A percentile compares a stretch with the other conserved stretches of the same genome.
Evolutionary conservation across 805 yeast species (phyloP).

Genomic region (Lipomyces yamanashiensis): DNA sequence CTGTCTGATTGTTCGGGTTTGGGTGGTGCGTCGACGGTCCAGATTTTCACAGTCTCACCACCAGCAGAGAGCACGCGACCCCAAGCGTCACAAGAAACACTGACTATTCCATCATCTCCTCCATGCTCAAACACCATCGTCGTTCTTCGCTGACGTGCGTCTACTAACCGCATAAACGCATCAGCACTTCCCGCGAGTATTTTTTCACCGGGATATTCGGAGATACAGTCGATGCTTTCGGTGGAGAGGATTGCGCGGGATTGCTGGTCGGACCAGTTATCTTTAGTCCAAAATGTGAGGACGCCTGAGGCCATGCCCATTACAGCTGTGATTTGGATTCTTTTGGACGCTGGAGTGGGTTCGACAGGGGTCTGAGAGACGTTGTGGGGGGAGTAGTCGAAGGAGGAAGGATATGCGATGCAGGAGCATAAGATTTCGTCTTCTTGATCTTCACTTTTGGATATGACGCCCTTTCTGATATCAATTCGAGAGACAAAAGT

Average conservation of each 20-base stretch:
- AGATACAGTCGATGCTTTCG: conserved; percentile 72
- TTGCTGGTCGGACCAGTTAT: conserved; percentile 67
- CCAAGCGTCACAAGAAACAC: conserved; percentile 77
- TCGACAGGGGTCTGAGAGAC: neutral
- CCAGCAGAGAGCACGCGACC: conserved; percentile 83
- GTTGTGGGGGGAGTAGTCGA: conserved; percentile 27
- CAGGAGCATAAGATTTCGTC: conserved; percentile 85
- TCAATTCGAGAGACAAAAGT: conserved; percentile 82
- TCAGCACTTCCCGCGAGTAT: conserved; percentile 65
- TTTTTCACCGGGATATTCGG: conserved; percentile 49
- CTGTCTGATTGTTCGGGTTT: conserved; percentile 3
- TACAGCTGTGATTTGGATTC: conserved; percentile 51
- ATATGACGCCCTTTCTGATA: conserved; percentile 67
- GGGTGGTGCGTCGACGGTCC: conserved; percentile 52
- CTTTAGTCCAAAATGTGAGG: conserved; percentile 82
- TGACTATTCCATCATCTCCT: conserved; percentile 70
- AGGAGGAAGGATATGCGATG: conserved; percentile 47
- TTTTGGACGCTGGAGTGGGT: neutral
- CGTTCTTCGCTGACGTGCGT: conserved; percentile 65
- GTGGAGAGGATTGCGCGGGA: conserved; percentile 71
- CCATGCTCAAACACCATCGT: conserved; percentile 71
- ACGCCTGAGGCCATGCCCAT: conserved; percentile 94
- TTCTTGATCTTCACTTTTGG: conserved; percentile 84
- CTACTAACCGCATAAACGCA: conserved; percentile 70
- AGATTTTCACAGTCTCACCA: conserved; percentile 77